These are phyloP conservation scores for Globisporangium paroecandrum DNA, from an alignment of 352 stramenopile genomes.

Conservation along the genomic window DNA sequence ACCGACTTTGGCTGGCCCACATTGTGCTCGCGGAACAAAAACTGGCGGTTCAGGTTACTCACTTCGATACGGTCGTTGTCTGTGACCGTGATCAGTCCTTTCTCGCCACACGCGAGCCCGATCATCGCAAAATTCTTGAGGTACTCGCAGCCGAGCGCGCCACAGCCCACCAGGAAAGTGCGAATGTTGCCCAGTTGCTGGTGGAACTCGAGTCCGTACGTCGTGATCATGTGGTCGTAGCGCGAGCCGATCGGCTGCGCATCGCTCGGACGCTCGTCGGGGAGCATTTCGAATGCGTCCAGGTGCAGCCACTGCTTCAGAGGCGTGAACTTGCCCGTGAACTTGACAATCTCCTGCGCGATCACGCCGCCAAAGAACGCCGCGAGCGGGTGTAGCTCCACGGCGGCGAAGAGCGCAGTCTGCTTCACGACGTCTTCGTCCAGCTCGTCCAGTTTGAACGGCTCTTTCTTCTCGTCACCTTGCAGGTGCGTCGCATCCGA, in stretches of 20 bases:
- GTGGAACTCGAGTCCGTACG: slow-evolving; percentile 71
- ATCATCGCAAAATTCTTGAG: slow-evolving; percentile 88
- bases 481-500: slow-evolving; percentile 46
- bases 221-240: slow-evolving; percentile 79
- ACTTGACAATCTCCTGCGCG: slow-evolving; percentile 87
- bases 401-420: slow-evolving; percentile 46
- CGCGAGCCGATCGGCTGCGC: slow-evolving; percentile 52
- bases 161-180: slow-evolving; percentile 82
- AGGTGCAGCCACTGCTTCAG: slow-evolving; percentile 85
- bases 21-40: slow-evolving; percentile 85
- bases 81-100: slow-evolving; percentile 77
- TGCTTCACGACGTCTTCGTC: slow-evolving; percentile 66
- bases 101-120: slow-evolving; percentile 67
- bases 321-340: slow-evolving; percentile 84
- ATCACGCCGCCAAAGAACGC: slow-evolving; percentile 81
- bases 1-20: slow-evolving; percentile 84
- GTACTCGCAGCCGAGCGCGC: slow-evolving; percentile 80
- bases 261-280: slow-evolving; percentile 55
- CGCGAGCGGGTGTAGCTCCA: slow-evolving; percentile 79
- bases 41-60: slow-evolving; percentile 86
- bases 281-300: slow-evolving; percentile 79
- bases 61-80: slow-evolving; percentile 89
- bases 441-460: slow-evolving; percentile 65
- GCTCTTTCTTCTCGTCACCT: slow-evolving; percentile 32
- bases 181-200: slow-evolving; percentile 57